phyloP scores from a whole-genome alignment of 192 early-diverging fungal species.

The Powellomyces hirtus region DNA sequence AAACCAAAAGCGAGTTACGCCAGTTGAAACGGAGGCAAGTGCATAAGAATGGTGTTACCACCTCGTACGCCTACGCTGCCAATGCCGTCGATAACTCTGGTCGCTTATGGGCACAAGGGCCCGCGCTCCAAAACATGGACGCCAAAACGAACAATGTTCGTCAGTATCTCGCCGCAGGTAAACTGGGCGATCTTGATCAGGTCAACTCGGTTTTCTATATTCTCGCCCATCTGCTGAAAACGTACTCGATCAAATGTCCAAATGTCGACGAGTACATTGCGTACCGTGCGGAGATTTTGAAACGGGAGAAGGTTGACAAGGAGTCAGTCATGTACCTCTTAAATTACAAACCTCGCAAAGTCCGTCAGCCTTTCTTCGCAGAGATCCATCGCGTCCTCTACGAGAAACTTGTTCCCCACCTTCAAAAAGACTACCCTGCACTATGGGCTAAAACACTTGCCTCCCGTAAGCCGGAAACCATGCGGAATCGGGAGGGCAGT shows the following conservation, averaged over 20 bases:
- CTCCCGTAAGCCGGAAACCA: neutral
- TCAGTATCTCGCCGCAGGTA: conserved; percentile 10
- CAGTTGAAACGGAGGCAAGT: too few relatives aligned
- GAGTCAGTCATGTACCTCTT: neutral
- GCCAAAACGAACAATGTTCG: neutral
- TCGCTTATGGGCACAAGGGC: neutral
- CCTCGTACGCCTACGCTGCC: conserved; percentile 7
- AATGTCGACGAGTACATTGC: neutral
- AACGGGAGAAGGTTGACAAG: neutral
- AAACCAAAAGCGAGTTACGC: too few relatives aligned
- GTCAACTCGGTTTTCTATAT: neutral
- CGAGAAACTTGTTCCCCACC: neutral
- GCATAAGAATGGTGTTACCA: too few relatives aligned
- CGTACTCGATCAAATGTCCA: neutral
- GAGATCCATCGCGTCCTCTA: conserved; percentile 6
- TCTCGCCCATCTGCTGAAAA: neutral
- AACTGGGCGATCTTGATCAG: conserved; percentile 9
- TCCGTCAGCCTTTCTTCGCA: neutral
- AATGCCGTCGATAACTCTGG: conserved; percentile 1
- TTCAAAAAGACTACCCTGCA: neutral
- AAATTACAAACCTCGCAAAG: conserved; percentile 8
- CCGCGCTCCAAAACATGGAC: conserved; percentile 13
- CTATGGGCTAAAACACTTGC: conserved; percentile 1
- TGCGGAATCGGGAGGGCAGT: conserved; percentile 18
- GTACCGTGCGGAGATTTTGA: neutral